Base-by-base conservation (phyloP, 768 basidiomycete genomes). In the Atractiella rhizophila region DNA sequence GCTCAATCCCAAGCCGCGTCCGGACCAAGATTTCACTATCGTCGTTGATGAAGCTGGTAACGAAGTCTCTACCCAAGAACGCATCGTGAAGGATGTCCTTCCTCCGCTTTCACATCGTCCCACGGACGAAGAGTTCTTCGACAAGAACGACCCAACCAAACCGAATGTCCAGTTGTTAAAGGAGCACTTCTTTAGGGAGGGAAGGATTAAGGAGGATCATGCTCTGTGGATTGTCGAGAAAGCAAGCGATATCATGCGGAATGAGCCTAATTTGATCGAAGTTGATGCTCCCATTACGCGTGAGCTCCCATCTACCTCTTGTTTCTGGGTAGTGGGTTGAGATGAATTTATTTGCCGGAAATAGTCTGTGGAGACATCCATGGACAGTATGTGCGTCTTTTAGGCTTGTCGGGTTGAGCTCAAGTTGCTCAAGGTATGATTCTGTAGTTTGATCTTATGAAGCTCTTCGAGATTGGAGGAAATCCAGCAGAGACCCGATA, bases 271-370 rank as follows among this genome's bases (percentile, higher is more conserved):
- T 56, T 68, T 98, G 47, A 64, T 98, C 40, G 70, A 75, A 44
- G 85, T 98, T 39, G 91, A 96, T 61, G 86, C 86, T 19, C 91
- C 91, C 31, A 86, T 98, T 59, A 98, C 88, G 43, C 82, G 86
- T 86, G 47, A 46, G 68, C 66, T 24, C 29, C 26, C n/a, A n/a
- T n/a, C n/a, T n/a, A n/a, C n/a, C 12, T 16, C 25, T 27, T 21
- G 37, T 24, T 21, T 18, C 31, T n/a, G n/a, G n/a, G n/a, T n/a
- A n/a, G n/a, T n/a, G n/a, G n/a, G n/a, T n/a, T n/a, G n/a, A n/a
- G n/a, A 28, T n/a, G n/a, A n/a, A n/a, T n/a, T n/a, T n/a, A n/a
- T n/a, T n/a, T 37, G 32, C 11, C 26, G 18, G 30, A 6, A 25
- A 12, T 28, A 83, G 82, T 85, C 28, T 96, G 88, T 59, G 91